A percentile compares a stretch with the other conserved stretches of the same genome.
Evolutionary conservation across 257 asterid genomes (phyloP).

Genomic region (Marsdenia floribunda): DNA sequence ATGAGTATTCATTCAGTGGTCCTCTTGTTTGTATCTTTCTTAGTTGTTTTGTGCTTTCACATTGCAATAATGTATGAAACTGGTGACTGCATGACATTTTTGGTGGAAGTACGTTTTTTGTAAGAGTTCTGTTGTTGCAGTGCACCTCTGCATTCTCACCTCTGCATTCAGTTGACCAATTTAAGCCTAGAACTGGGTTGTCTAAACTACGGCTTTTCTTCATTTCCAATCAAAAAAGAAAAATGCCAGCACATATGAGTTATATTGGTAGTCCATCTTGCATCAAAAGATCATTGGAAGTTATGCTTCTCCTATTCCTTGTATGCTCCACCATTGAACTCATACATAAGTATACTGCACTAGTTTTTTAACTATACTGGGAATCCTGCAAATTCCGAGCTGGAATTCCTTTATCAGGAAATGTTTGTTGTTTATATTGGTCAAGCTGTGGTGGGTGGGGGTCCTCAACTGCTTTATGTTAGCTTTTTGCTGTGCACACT

Average conservation of each 20-base stretch:
- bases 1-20: not conserved
- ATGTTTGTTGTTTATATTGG: not conserved
- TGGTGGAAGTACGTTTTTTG: not conserved
- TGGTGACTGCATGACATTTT: not conserved
- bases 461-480: conserved; percentile 5
- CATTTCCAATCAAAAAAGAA: not conserved
- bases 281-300: not conserved
- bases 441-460: conserved; percentile 13
- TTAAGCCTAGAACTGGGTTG: no score
- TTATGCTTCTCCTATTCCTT: not conserved
- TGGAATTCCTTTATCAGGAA: conserved; percentile 8
- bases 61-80: not conserved
- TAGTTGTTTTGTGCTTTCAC: no score
- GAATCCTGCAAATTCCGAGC: not conserved
- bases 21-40: not conserved
- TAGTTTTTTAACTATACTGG: not conserved
- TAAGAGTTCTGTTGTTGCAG: not conserved
- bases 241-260: not conserved
- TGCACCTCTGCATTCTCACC: not conserved
- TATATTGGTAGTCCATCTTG: not conserved
- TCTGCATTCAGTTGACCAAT: not conserved
- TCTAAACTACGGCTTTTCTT: not conserved
- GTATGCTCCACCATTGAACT: not conserved
- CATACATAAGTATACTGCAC: not conserved
- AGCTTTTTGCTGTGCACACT: not conserved